Evolutionary conservation across 306 rosid genomes (phyloP).

Genomic region (Cucurbita maxima): DNA sequence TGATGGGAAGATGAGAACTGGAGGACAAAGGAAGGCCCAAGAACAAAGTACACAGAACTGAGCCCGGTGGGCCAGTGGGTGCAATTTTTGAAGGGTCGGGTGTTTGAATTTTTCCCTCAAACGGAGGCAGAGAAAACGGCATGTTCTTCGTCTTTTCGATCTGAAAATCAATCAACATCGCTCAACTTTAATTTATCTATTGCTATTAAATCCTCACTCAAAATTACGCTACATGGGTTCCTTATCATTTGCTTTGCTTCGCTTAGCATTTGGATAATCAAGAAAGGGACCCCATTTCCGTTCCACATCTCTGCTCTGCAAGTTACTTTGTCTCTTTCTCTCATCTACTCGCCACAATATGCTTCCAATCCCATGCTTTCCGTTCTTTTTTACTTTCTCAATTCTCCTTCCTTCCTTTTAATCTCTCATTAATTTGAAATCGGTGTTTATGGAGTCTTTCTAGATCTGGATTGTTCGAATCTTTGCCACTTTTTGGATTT

Average conservation of each 20-base stretch:
- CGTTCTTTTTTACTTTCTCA: not conserved
- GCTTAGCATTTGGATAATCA: slow-evolving; percentile 3
- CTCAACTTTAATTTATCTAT: not conserved
- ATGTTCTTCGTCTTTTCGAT: not conserved
- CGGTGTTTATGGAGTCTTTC: not conserved
- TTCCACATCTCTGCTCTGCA: slow-evolving; percentile 17
- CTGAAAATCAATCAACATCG: not conserved
- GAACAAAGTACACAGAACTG: not conserved
- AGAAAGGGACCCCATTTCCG: not conserved
- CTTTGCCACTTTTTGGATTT: not conserved
- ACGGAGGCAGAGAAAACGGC: slow-evolving; percentile 9
- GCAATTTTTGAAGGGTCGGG: not conserved
- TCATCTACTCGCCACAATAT: not conserved
- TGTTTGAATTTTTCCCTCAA: slow-evolving; percentile 3
- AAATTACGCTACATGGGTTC: not conserved
- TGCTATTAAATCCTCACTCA: not conserved
- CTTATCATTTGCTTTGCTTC: not conserved
- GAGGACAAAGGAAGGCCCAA: not conserved
- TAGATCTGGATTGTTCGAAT: not conserved
- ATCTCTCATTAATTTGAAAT: not conserved
- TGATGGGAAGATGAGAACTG: not conserved
- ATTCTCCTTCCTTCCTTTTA: not conserved
- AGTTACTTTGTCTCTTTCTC: slow-evolving; percentile 14
- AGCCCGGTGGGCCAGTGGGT: not conserved
- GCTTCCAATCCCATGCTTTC: not conserved